A percentile compares a stretch with the other conserved stretches of the same genome.
Evolutionary conservation across 78 protist genomes (phyloP).

Genomic region (Ministeria vibrans): DNA sequence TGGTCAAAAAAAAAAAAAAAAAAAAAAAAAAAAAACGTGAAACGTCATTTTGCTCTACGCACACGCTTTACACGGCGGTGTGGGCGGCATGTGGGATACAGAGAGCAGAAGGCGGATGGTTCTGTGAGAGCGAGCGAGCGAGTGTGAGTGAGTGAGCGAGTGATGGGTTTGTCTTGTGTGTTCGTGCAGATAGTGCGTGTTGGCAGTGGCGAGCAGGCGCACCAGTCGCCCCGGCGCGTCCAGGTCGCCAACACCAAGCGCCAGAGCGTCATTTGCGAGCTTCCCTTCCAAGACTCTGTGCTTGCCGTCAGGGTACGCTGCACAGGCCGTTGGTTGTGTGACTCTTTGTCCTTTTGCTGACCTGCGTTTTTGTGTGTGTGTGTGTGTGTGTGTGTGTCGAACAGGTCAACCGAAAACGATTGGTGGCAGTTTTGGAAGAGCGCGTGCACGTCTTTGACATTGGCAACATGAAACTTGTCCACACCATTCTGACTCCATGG

Average conservation of each 20-base stretch:
- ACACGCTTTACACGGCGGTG: too few species aligned
- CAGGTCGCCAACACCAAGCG: constrained; percentile 58
- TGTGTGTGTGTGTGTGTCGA: constrained; percentile 3
- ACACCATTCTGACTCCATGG: not conserved
- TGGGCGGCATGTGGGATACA: too few species aligned
- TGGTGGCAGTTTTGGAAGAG: not conserved
- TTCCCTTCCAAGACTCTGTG: not conserved
- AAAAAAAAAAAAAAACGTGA: too few species aligned
- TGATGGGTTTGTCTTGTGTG: too few species aligned
- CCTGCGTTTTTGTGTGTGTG: not conserved
- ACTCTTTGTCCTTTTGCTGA: not conserved
- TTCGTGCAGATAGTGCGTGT: too few species aligned
- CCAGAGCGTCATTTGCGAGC: constrained; percentile 13
- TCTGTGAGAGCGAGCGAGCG: too few species aligned
- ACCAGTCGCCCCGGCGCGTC: constrained; percentile 46
- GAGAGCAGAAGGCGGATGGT: too few species aligned
- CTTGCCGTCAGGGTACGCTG: constrained; percentile 15
- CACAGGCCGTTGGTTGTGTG: not conserved
- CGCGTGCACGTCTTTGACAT: not conserved
- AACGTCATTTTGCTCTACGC: too few species aligned
- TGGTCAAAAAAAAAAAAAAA: too few species aligned
- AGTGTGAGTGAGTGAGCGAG: too few species aligned
- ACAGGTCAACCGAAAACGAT: not conserved
- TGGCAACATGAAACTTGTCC: not conserved
- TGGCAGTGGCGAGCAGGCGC: constrained; percentile 79